A percentile compares a stretch with the other conserved stretches of the same genome.
Conservation (phyloP, 495 filamentous ascomycete genomes). For the Trichoderma virens region DNA sequence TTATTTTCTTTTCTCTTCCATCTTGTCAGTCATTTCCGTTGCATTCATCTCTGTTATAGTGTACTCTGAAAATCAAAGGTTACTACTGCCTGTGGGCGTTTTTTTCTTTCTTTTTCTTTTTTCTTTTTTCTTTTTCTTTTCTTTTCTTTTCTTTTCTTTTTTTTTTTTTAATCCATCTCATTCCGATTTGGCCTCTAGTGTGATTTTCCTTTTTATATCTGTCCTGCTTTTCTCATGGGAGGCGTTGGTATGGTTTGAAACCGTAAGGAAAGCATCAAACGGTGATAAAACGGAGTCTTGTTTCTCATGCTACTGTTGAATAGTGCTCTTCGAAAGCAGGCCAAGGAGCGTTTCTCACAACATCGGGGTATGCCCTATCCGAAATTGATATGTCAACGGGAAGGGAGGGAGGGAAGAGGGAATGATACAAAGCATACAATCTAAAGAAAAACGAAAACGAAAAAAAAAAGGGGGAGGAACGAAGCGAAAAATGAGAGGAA, state of each 20-base stretch:
- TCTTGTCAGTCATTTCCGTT: neutral
- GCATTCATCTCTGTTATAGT: neutral
- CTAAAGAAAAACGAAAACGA: no score
- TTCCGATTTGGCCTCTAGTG: neutral
- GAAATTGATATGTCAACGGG: no score
- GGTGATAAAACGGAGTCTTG: neutral
- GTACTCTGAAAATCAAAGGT: neutral
- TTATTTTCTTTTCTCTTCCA: neutral
- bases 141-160: neutral
- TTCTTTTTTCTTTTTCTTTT: neutral
- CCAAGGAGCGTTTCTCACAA: neutral
- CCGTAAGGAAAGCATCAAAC: neutral
- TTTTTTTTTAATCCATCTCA: neutral
- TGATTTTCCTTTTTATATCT: neutral
- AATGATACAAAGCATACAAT: neutral
- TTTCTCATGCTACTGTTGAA: neutral
- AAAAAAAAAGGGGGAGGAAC: no score
- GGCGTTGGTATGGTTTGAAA: constrained; percentile 4
- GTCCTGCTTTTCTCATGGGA: neutral
- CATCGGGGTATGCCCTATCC: no score
- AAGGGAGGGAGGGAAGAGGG: neutral
- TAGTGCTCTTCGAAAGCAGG: neutral
- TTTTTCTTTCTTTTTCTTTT: neutral
- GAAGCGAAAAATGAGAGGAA: no score
- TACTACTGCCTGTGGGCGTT: neutral